Evolutionary conservation across 495 filamentous ascomycete genomes (phyloP).

Genomic region (Tuber indicum): DNA sequence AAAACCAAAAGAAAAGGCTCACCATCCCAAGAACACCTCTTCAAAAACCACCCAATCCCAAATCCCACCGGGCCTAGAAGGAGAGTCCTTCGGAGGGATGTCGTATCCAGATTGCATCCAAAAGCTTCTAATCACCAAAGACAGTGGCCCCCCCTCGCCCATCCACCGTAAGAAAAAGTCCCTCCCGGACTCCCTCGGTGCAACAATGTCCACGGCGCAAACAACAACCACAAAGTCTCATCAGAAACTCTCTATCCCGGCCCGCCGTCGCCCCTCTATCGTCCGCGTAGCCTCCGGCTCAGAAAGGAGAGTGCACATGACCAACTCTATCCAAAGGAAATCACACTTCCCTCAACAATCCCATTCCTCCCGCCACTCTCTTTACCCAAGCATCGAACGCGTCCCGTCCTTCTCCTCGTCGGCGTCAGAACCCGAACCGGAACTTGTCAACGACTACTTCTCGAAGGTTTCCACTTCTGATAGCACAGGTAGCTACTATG

Average conservation of each 20-base stretch:
- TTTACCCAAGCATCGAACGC: neutral
- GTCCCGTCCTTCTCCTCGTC: neutral
- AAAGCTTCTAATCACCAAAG: neutral
- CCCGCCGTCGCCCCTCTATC: neutral
- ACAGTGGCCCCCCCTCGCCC: neutral
- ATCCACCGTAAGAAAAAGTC: neutral
- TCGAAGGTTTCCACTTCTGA: neutral
- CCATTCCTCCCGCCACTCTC: neutral
- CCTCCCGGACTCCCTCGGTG: neutral
- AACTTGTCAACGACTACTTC: neutral
- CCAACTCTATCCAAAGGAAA: slow-evolving; percentile 2
- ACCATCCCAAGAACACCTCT: neutral
- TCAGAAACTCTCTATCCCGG: neutral
- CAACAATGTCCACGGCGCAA: neutral
- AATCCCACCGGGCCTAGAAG: neutral
- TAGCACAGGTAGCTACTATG: neutral
- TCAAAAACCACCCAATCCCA: neutral
- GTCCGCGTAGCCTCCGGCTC: neutral
- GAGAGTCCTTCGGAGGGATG: neutral
- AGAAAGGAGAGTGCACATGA: neutral
- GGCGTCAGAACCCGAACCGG: neutral
- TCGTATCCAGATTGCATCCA: neutral
- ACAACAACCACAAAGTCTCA: neutral
- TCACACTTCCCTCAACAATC: neutral
- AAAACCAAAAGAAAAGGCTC: neutral